Percentiles rank a stretch among this genome's conserved stretches.
These are phyloP conservation scores for Aspergillus bombycis DNA, from an alignment of 2,329 filamentous ascomycete genomes.

Conservation along the genomic window DNA sequence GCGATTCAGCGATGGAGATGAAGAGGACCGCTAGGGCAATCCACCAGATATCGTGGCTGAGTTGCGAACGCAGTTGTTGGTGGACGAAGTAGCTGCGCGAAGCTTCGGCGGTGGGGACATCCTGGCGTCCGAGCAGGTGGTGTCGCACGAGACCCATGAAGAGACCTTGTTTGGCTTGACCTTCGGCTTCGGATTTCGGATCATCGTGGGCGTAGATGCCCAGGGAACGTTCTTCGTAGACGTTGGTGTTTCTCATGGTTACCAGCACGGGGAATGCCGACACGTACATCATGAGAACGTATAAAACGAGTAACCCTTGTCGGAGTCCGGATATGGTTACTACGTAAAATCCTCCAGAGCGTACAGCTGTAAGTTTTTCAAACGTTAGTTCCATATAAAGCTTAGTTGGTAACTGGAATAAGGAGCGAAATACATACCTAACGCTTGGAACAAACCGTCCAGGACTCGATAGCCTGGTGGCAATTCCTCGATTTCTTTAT, in stretches of 20 bases:
- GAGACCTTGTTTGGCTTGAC: constrained; percentile 24
- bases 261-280: constrained; percentile 41
- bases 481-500: constrained; percentile 57
- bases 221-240: constrained; percentile 70
- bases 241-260: constrained; percentile 63
- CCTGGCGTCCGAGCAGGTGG: constrained; percentile 29
- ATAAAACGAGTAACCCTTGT: constrained; percentile 36
- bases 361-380: constrained; percentile 44
- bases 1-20: constrained; percentile 63
- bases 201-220: constrained; percentile 49
- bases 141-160: constrained; percentile 31
- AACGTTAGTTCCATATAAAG: background rate
- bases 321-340: constrained; percentile 62
- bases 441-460: constrained; percentile 65
- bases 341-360: constrained; percentile 68
- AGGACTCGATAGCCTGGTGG: constrained; percentile 59
- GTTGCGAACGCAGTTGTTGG: constrained; percentile 65
- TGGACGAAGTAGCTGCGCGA: constrained; percentile 55
- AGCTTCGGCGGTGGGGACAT: constrained; percentile 24
- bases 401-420: background rate
- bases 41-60: constrained; percentile 70
- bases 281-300: constrained; percentile 46
- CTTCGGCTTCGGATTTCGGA: constrained; percentile 20
- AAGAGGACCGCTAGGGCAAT: constrained; percentile 63
- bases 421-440: constrained; percentile 44